Percentiles rank a stretch among this genome's conserved stretches.
phyloP scores from a whole-genome alignment of 2,329 filamentous ascomycete genomes.

The Chrysoporthe deuterocubensis region DNA sequence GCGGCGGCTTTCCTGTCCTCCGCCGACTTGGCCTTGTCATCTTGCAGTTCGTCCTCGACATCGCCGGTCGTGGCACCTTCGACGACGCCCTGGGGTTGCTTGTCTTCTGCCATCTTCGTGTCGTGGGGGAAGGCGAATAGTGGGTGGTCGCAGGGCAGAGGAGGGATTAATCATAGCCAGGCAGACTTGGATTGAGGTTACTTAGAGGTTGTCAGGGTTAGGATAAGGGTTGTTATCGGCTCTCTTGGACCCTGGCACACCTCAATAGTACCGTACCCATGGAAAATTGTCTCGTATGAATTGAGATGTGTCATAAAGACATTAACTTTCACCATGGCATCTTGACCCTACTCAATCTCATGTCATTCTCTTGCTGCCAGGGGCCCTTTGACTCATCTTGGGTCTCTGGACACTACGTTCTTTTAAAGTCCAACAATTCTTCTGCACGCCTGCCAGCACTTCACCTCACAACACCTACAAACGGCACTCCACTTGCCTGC shows the following conservation, averaged over 20 bases:
- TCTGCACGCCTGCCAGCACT: background rate
- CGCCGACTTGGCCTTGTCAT: constrained; percentile 62
- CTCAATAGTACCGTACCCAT: no score
- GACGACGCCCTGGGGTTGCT: constrained; percentile 60
- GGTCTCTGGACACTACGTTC: background rate
- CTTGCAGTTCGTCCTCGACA: constrained; percentile 58
- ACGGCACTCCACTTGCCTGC: no score
- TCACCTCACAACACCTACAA: background rate
- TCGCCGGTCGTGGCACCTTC: constrained; percentile 65
- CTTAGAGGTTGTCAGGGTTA: constrained; percentile 8
- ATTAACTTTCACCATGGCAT: background rate
- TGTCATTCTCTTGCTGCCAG: background rate
- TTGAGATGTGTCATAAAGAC: background rate
- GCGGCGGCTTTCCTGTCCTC: constrained; percentile 79
- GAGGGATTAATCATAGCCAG: background rate
- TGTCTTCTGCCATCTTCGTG: constrained; percentile 61
- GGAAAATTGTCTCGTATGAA: background rate
- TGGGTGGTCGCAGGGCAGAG: constrained; percentile 5
- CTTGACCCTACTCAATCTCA: background rate
- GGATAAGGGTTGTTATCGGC: constrained; percentile 10
- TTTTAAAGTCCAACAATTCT: background rate
- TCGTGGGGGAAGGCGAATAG: background rate
- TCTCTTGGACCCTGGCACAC: background rate
- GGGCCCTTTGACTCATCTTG: background rate
- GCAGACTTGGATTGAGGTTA: background rate